Base-by-base conservation (phyloP, 2,329 filamentous ascomycete species). In the Stagonosporopsis rhizophila region DNA sequence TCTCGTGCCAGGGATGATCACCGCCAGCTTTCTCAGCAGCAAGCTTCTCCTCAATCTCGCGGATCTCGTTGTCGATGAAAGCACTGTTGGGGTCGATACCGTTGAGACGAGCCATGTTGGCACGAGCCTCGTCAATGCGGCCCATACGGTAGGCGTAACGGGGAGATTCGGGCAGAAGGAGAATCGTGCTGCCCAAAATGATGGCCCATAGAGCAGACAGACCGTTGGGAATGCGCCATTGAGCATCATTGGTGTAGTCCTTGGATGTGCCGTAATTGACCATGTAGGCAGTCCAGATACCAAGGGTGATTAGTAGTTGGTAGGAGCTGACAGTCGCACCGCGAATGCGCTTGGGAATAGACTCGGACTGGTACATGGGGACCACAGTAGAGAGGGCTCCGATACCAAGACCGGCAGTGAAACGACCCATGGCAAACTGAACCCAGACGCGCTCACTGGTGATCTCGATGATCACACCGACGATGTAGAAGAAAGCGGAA, bases 271-370 rank as follows among this genome's bases (percentile, higher is more conserved):
- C 86, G 67, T 78, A 89, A 72, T 89, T 87, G 70, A 81, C 78
- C 71, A 77, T 74, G 60, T 77, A 77, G 0, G 77, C 81, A 17
- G 80, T 74, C 64, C 79, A 87, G 70, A 90, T 89, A 59, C 88
- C 88, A 28, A 89, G 77, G 0, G 87, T 90, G 69, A 90, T 87
- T 70, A 89, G 83, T 6, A 90, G 79, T 77, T 90, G 88, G 72
- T 89, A 90, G 27, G 81, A 84, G 2, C 83, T 68, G 49, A 90
- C 82, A 30, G 89, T 80, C 8, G 86, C 80, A 65, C 86, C 86
- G 67, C 87, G 85, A 52, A 90, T 84, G 48, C 85, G 81, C 60
- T 86, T 82, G 0, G 88, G 88, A 7, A 85, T 84, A 53, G 82
- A 86, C 73, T 90, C 88, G 8, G 82, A 85, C 70, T 89, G 86